phyloP scores from a whole-genome alignment of 805 yeast species.

The Osmozyma mogii region DNA sequence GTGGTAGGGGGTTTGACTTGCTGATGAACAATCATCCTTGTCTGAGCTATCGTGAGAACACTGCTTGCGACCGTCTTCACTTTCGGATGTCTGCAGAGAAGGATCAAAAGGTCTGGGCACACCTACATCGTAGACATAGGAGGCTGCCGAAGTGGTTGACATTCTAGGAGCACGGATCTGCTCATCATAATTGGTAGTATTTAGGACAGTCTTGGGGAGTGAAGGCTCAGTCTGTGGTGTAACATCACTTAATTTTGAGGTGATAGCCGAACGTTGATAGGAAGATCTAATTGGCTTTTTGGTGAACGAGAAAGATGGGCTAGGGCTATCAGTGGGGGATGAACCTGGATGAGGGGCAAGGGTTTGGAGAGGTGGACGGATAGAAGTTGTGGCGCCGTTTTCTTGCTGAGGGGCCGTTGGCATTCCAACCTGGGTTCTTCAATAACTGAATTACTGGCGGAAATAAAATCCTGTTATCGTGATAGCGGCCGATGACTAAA shows the following conservation, averaged over 20 bases:
- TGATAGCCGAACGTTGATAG: conserved; percentile 7
- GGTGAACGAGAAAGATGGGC: conserved; percentile 13
- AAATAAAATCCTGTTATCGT: no score
- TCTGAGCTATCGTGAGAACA: not conserved
- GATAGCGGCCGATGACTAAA: no score
- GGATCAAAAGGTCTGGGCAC: not conserved
- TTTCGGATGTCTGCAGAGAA: not conserved
- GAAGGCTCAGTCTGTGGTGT: no score
- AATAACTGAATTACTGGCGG: no score
- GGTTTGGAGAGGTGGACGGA: no score
- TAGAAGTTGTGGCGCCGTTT: no score
- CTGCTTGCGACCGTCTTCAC: not conserved
- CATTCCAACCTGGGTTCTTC: no score
- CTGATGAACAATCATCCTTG: not conserved
- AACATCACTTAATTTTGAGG: conserved; percentile 5
- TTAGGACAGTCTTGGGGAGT: no score
- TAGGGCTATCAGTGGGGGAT: no score
- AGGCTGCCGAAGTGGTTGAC: conserved; percentile 24
- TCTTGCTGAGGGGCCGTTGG: no score
- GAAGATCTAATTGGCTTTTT: conserved; percentile 11
- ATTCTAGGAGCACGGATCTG: conserved; percentile 49
- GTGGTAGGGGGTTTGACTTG: conserved; percentile 3
- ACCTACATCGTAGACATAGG: not conserved
- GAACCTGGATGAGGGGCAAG: no score
- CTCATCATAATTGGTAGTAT: conserved; percentile 36